Conservation (phyloP, 2,329 filamentous ascomycete species). For the Triangularia verruculosa region DNA sequence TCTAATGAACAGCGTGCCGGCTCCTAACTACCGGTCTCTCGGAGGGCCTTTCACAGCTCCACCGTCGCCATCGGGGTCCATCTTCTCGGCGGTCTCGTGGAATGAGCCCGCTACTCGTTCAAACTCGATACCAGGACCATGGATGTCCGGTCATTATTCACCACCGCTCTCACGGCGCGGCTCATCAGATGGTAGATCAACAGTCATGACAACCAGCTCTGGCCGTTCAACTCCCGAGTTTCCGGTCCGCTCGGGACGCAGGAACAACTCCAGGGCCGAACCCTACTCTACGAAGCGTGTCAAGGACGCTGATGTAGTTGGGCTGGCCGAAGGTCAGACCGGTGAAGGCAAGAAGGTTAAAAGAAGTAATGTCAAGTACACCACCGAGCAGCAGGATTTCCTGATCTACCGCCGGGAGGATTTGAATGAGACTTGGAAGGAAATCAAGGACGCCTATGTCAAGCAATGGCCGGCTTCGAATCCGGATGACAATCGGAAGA, state of each 20-base stretch:
- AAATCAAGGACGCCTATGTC: constrained; percentile 18
- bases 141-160: background rate
- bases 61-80: background rate
- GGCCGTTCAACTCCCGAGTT: background rate
- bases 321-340: background rate
- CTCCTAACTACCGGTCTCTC: background rate
- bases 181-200: background rate
- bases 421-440: constrained; percentile 18
- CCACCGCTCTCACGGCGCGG: background rate
- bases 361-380: constrained; percentile 24
- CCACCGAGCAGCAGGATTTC: constrained; percentile 22
- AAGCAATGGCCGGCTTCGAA: constrained; percentile 4
- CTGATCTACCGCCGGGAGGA: constrained; percentile 27
- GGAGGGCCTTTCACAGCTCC: background rate
- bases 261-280: background rate
- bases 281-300: background rate
- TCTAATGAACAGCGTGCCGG: background rate
- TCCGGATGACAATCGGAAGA: constrained; percentile 12
- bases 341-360: background rate
- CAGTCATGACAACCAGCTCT: background rate
- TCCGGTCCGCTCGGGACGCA: background rate
- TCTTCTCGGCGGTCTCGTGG: background rate
- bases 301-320: background rate
- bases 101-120: background rate
- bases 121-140: background rate